Conservation (phyloP, 2,329 filamentous ascomycete genomes). For the Penicillium concentricum region DNA sequence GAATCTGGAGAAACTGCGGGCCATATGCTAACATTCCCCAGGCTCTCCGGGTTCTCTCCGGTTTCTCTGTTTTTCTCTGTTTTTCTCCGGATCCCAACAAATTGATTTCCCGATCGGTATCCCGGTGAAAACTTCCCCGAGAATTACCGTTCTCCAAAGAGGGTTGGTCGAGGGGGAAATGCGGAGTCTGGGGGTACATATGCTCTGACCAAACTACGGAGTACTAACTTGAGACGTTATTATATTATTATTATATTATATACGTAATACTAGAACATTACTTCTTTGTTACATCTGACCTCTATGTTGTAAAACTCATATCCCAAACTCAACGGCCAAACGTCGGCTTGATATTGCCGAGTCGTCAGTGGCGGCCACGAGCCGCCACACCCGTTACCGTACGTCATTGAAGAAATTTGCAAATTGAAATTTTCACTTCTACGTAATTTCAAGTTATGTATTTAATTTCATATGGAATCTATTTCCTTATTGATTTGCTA, state of each 20-base stretch:
- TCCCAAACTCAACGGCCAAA: neutral
- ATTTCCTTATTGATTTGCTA: too few species aligned
- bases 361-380: neutral
- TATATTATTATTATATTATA: too few species aligned
- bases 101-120: slow-evolving; percentile 18
- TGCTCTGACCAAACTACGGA: neutral
- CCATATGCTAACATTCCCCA: slow-evolving; percentile 11
- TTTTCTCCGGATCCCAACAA: slow-evolving; percentile 14
- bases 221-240: neutral
- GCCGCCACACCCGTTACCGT: slow-evolving; percentile 5
- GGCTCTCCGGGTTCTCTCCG: neutral
- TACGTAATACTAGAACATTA: too few species aligned
- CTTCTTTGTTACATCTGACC: too few species aligned
- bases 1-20: slow-evolving; percentile 8
- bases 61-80: neutral
- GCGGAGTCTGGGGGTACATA: slow-evolving; percentile 17
- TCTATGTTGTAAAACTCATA: too few species aligned
- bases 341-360: slow-evolving; percentile 1
- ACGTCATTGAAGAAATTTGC: slow-evolving; percentile 5
- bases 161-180: slow-evolving; percentile 14
- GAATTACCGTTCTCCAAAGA: slow-evolving; percentile 2
- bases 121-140: slow-evolving; percentile 18
- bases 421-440: neutral
- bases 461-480: too few species aligned
- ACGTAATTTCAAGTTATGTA: too few species aligned